Base-by-base conservation (phyloP, 768 basidiomycete genomes). In the Tubosaeta sp. region DNA sequence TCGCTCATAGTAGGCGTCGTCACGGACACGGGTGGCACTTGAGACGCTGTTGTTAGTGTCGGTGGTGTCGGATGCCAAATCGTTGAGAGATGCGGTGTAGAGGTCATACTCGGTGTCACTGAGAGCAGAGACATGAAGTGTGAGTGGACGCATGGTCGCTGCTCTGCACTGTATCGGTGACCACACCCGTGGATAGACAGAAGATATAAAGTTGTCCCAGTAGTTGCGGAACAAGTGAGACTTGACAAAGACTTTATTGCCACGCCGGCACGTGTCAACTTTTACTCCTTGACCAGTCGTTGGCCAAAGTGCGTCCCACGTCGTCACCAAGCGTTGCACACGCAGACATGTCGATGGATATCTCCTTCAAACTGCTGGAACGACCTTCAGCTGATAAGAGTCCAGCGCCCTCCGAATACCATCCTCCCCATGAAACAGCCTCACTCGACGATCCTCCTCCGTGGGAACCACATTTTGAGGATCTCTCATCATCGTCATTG, bases 61-160 rank as follows among this genome's bases (percentile, higher is more conserved):
- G 38, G 68, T 60, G 30, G 65, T 63, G 53, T 72, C 71, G 10
- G 68, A 53, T 38, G 73, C 68, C 36, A 86, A 72, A 52, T 83
- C 84, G 43, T 65, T 64, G 36, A 90, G 71, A 34, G 81, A 79
- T 1, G 76, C 53, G 0, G 84, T 88, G 69, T 86, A 90, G 19
- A 84, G 63, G 13, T 71, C 65, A 65, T 89, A 90, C 65, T 90
- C 88, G 16, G 73, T 69, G 65, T 90, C 80, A 58, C 77, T 88
- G 53, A 90, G 81, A 0, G 88, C 88, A 31, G 89, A 90, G 18
- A 81, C 73, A 56, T 91, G 88, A 6, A 90, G 77, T 19, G 71
- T 76, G 22, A 89, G 76, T 38, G 77, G 80, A 45, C 87, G 78
- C 83, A 81, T 81, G n/a, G 59, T 50, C 45, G 46, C 47, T 30